Evolutionary conservation across 768 basidiomycete species (phyloP).

Genomic region (Zangia roseola): DNA sequence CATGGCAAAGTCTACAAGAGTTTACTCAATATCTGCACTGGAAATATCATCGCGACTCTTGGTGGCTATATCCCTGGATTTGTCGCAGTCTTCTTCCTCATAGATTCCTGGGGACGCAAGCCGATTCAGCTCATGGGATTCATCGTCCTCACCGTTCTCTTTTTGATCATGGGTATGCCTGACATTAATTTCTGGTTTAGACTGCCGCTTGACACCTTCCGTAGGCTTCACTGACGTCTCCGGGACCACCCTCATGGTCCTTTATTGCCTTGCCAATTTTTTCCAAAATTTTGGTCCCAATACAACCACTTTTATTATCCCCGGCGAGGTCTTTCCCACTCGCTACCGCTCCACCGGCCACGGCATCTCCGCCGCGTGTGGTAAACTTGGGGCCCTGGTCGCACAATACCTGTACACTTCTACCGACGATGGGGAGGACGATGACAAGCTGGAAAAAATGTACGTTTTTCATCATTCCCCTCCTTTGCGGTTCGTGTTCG

Average conservation of each 20-base stretch:
- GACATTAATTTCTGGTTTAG: not conserved
- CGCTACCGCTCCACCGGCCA: conserved; percentile 81
- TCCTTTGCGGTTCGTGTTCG: too few relatives aligned
- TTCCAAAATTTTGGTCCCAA: conserved; percentile 45
- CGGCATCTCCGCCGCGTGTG: conserved; percentile 78
- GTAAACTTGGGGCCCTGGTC: conserved; percentile 79
- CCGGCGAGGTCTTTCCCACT: conserved; percentile 81
- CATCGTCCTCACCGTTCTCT: conserved; percentile 57
- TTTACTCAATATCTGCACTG: conserved; percentile 58
- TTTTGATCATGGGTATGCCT: conserved; percentile 60
- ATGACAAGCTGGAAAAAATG: not conserved
- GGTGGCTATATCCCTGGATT: conserved; percentile 84
- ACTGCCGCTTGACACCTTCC: conserved; percentile 1
- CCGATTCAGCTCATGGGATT: conserved; percentile 80
- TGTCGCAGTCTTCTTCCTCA: conserved; percentile 46
- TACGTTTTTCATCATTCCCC: too few relatives aligned
- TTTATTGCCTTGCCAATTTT: conserved; percentile 80
- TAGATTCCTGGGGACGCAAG: conserved; percentile 80
- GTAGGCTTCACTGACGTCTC: conserved; percentile 59
- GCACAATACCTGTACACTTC: conserved; percentile 48
- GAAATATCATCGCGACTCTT: conserved; percentile 68
- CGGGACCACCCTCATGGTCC: conserved; percentile 56
- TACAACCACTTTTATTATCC: conserved; percentile 73
- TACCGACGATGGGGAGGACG: too few relatives aligned
- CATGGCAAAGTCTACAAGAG: conserved; percentile 46